These are phyloP conservation scores for Lodderomyces parapsilosis DNA, from an alignment of 1,139 yeast genomes.

Conservation along the genomic window DNA sequence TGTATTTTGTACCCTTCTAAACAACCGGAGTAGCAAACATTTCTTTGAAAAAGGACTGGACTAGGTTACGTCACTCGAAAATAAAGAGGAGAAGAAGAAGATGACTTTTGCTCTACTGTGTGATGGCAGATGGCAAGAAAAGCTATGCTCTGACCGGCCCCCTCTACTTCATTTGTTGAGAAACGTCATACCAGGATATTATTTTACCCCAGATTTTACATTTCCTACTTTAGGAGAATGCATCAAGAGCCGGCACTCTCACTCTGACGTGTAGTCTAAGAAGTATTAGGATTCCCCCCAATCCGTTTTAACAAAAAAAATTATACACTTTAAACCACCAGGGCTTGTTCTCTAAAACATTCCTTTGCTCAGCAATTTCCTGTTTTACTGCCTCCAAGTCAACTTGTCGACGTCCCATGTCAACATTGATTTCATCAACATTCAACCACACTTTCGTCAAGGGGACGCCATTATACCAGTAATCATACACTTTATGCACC, in stretches of 20 bases:
- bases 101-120: too few relatives aligned
- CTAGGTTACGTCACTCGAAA: too few relatives aligned
- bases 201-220: not conserved
- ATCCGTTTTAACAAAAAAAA: conserved; percentile 20
- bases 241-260: too few relatives aligned
- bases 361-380: conserved; percentile 25
- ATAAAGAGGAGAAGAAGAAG: not conserved
- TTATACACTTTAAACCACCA: conserved; percentile 23
- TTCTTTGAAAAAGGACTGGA: not conserved
- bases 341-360: conserved; percentile 23
- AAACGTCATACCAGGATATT: not conserved
- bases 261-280: too few relatives aligned
- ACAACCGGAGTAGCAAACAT: too few relatives aligned
- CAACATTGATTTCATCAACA: conserved; percentile 38
- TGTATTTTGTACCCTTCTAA: too few relatives aligned
- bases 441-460: conserved; percentile 28
- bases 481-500: conserved; percentile 34
- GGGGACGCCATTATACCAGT: conserved; percentile 22
- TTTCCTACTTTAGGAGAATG: not conserved
- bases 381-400: conserved; percentile 39
- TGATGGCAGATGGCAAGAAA: too few relatives aligned
- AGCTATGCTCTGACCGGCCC: too few relatives aligned
- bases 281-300: too few relatives aligned
- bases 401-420: conserved; percentile 42
- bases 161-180: not conserved